A percentile compares a stretch with the other conserved stretches of the same genome.
These are phyloP conservation scores for Aspergillus sp. DNA, from an alignment of 2,329 filamentous ascomycete species.

Conservation along the genomic window DNA sequence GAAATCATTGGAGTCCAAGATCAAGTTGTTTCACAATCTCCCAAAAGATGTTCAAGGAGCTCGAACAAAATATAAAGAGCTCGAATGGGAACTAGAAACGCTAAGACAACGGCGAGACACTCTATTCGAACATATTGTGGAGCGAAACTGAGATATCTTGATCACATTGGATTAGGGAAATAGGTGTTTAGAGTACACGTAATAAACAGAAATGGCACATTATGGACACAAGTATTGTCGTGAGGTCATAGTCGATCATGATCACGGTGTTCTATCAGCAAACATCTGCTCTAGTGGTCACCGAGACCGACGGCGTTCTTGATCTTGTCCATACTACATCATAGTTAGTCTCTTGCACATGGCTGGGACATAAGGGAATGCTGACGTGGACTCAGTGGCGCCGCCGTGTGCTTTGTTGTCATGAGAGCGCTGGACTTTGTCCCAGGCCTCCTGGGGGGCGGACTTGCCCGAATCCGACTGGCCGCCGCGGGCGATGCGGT, in stretches of 20 bases:
- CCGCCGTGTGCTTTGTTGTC: conserved; percentile 43
- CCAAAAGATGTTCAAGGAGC: conserved; percentile 70
- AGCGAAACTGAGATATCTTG: conserved; percentile 24
- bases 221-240: conserved; percentile 22
- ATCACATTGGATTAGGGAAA: background rate
- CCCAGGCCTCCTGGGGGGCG: conserved; percentile 49
- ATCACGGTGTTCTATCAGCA: background rate
- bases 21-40: conserved; percentile 68
- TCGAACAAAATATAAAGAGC: conserved; percentile 65
- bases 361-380: background rate
- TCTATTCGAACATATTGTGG: conserved; percentile 72
- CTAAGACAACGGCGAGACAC: conserved; percentile 66
- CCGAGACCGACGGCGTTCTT: conserved; percentile 44
- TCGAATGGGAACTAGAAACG: conserved; percentile 63
- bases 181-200: background rate
- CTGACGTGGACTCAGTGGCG: conserved; percentile 41
- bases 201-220: conserved; percentile 6
- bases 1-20: conserved; percentile 63
- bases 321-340: conserved; percentile 41
- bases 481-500: conserved; percentile 53
- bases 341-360: conserved; percentile 7
- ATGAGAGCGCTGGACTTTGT: conserved; percentile 49
- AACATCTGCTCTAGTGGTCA: conserved; percentile 20
- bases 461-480: conserved; percentile 58
- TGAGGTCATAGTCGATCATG: conserved; percentile 17